Percentiles rank a stretch among this genome's conserved stretches.
phyloP scores from a whole-genome alignment of 116 monocot species.

The Papilionanthe hybrid region DNA sequence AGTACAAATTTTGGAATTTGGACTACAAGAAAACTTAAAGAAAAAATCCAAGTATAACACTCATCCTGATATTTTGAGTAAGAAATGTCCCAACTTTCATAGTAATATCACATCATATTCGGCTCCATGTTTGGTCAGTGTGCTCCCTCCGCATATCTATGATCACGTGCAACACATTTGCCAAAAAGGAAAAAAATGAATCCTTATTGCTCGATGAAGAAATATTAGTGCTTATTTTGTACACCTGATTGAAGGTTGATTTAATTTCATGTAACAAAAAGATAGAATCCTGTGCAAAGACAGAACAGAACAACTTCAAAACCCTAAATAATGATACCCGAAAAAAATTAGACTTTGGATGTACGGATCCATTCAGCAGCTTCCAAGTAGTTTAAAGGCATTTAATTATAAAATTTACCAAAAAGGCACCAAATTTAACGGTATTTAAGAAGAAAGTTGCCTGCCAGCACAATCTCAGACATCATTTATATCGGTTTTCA shows the following conservation, averaged over 20 bases:
- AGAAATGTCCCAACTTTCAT: too few relatives aligned
- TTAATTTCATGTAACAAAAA: neutral
- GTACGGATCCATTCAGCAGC: too few relatives aligned
- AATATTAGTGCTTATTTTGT: neutral
- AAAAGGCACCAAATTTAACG: too few relatives aligned
- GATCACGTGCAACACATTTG: neutral
- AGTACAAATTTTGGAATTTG: too few relatives aligned
- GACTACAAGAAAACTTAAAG: too few relatives aligned
- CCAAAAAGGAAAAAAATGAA: neutral
- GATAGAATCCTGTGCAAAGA: neutral
- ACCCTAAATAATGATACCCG: neutral
- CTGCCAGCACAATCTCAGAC: neutral
- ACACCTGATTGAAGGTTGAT: neutral
- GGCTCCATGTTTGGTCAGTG: neutral
- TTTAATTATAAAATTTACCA: neutral
- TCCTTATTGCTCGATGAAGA: neutral
- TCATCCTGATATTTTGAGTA: too few relatives aligned
- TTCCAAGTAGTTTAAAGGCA: neutral
- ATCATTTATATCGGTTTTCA: neutral
- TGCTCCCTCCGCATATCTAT: neutral
- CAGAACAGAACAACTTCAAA: neutral
- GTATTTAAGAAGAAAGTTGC: neutral
- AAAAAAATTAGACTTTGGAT: neutral
- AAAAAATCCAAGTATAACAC: too few relatives aligned
- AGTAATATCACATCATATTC: too few relatives aligned